Base-by-base conservation (phyloP, 2,329 filamentous ascomycete species). In the Nigrospora sphaerica region DNA sequence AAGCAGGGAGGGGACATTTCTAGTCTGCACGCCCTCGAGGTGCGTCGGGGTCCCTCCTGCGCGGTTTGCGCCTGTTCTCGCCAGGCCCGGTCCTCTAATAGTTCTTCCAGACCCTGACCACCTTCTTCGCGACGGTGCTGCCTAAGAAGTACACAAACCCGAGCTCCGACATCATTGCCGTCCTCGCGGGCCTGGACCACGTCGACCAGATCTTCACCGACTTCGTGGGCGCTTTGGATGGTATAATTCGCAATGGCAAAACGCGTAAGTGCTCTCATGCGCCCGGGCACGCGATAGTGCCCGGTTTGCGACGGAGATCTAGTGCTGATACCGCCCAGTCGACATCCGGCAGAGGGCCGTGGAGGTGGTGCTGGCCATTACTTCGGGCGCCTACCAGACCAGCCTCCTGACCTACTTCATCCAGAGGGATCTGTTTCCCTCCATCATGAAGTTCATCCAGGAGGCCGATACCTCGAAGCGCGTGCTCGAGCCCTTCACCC, bases 321-420 rank as follows among this genome's bases (percentile, higher is more conserved):
- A 34, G 38, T 37, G 33, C 28, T 34, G 44, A 40, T 44, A 36
- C 6, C 35, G 49, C 67, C 54, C 54, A 91, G 86, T 86, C 59
- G 79, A 86, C 35, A 62, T 93, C 44, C 83, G 91, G 47, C 77
- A 83, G 54, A 90, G 88, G 62, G 92, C 91, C 9, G 79, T 96
- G 31, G 78, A 87, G 56, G 85, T 88, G 38, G 83, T 91, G 9
- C 76, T 96, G 48, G 85, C 90, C 13, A 83, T 95, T 46, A 87
- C 89, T 7, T 88, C 91, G 11, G 91, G 92, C n/a, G 91, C 91
- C 47, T 97, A 96, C 64, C 90, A 95, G 67, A 97, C 93, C 4
- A 93, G 89, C 41, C 75, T 98, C 18, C 77, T 96, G 46, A 95
- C 91, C 1, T 98, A 97, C 66, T 89, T 98, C 60, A 93, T 93